Conservation (phyloP, 768 basidiomycete species). For the Psilocybe tampanensis region DNA sequence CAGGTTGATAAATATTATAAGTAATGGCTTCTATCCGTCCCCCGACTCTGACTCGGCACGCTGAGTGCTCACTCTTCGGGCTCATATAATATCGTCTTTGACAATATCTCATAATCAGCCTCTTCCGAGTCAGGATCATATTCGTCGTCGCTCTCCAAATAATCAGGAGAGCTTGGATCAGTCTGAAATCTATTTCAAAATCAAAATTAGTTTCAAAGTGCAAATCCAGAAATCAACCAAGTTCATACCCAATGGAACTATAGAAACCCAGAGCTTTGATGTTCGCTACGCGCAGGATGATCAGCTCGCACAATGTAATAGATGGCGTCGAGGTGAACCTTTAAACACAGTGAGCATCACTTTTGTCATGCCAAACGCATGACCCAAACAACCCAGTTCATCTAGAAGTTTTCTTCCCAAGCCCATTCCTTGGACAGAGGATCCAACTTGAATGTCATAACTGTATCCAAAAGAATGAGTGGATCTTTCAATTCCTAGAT, state of each 20-base stretch:
- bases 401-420: slow-evolving; percentile 59
- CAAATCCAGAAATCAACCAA: background rate
- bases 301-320: background rate
- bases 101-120: slow-evolving; percentile 50
- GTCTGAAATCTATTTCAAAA: slow-evolving; percentile 46
- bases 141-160: slow-evolving; percentile 20
- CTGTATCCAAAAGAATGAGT: slow-evolving; percentile 45
- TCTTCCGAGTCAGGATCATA: slow-evolving; percentile 33
- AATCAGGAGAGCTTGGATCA: slow-evolving; percentile 57
- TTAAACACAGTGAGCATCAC: slow-evolving; percentile 77
- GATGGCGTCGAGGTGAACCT: slow-evolving; percentile 41
- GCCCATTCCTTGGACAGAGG: slow-evolving; percentile 47
- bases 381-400: slow-evolving; percentile 51
- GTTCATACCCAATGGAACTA: slow-evolving; percentile 50
- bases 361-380: slow-evolving; percentile 61
- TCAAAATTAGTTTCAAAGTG: background rate
- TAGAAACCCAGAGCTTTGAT: slow-evolving; percentile 50
- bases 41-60: too few relatives aligned
- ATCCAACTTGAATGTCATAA: slow-evolving; percentile 75
- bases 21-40: background rate
- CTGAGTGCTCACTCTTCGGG: too few relatives aligned
- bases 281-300: slow-evolving; percentile 17
- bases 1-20: too few relatives aligned
- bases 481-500: too few relatives aligned
- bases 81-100: slow-evolving; percentile 27